Evolutionary conservation across 768 basidiomycete genomes (phyloP), one percentile per base, ranked within the genome.

Genomic region (Lanmaoa pseudosensibilis): DNA sequence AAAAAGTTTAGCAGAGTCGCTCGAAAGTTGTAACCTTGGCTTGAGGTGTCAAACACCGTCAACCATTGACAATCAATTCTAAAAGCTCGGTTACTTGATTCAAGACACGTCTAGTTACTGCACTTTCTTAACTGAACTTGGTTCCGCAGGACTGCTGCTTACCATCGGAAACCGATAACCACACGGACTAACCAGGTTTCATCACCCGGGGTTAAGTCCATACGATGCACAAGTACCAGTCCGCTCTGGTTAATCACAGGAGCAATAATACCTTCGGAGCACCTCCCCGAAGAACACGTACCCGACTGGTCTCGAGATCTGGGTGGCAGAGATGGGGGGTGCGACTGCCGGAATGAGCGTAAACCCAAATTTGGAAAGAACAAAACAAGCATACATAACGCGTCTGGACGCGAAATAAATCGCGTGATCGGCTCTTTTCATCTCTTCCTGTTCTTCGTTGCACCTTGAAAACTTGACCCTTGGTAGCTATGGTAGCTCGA

Each of bases 401-500:
- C 69, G 69, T 61, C 56, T 27, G n/a, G 27, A 55, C 59, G 32
- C 56, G 58, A 50, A 55, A 60, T 57, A 60, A 68, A 65, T 56
- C 15, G 52, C 53, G 54, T 21, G 30, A 39, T 49, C 57, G 21
- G 43, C 4, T 9, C 37, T n/a, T 44, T 46, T 37, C 11, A 12
- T 15, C 55, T 46, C 21, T 32, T 30, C 4, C 16, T 34, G 11
- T 19, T 38, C 19, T 23, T 46, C 21, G 25, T 19, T 16, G 18
- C 46, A 18, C 6, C 4, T 46, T n/a, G n/a, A n/a, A n/a, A n/a
- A n/a, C n/a, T n/a, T 18, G 12, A 32, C 27, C 18, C 19, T 19
- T 15, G 12, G 27, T 52, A 44, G 43, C 21, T 21, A 75, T 75
- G 74, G 67, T 71, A 18, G 85, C 82, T 59, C 76, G 82, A 46